Conservation (phyloP, 768 basidiomycete genomes). For the Butyriboletus loyo region DNA sequence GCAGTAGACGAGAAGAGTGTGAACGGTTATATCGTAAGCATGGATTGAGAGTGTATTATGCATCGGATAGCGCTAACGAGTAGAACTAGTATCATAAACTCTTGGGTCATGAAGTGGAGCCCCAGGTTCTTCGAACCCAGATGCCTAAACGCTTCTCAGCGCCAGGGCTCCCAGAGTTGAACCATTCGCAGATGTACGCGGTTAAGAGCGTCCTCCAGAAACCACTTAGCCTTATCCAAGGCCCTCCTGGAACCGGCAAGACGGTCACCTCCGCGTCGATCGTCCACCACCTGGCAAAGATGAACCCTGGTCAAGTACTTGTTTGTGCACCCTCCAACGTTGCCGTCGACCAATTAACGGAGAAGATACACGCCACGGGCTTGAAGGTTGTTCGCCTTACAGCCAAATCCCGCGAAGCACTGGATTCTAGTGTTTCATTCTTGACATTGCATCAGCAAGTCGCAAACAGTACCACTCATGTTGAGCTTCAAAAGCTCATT, state of each 20-base stretch:
- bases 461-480: conserved; percentile 92
- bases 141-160: conserved; percentile 99
- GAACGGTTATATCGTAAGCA: conserved; percentile 93
- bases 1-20: conserved; percentile 99
- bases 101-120: conserved; percentile 95
- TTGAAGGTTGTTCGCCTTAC: conserved; percentile 97
- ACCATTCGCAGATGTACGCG: conserved; percentile 99
- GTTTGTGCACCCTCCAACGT: conserved; percentile 99
- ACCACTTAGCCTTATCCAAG: conserved; percentile 95
- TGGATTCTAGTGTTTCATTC: conserved; percentile 94
- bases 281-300: conserved; percentile 97
- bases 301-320: conserved; percentile 99
- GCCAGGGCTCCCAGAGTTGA: conserved; percentile 94
- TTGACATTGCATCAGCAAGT: conserved; percentile 97
- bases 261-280: conserved; percentile 99
- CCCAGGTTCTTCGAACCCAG: conserved; percentile 83
- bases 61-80: background rate
- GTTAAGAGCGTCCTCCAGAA: conserved; percentile 99
- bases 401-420: conserved; percentile 96
- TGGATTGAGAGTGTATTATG: background rate
- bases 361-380: conserved; percentile 99
- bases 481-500: conserved; percentile 96
- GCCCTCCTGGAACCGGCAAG: conserved; percentile 98
- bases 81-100: conserved; percentile 88
- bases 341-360: conserved; percentile 97